phyloP scores from a whole-genome alignment of 768 basidiomycete genomes.

The Cytidiella melzeri region DNA sequence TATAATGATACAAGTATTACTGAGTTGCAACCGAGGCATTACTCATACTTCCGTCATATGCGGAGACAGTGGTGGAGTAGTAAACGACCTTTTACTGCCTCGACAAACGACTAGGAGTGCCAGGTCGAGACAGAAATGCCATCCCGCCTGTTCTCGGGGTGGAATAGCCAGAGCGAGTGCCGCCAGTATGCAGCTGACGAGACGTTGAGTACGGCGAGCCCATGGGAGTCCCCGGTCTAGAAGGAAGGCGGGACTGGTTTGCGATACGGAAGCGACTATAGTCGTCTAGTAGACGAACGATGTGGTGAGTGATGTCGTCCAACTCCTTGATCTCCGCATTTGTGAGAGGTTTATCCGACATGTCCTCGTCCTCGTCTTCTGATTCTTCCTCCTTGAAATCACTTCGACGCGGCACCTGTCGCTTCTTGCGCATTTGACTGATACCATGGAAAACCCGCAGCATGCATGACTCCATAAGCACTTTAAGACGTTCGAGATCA shows the following conservation, averaged over 20 bases:
- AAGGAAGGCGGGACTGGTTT: constrained; percentile 51
- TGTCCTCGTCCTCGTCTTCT: constrained; percentile 47
- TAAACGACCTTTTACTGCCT: constrained; percentile 5
- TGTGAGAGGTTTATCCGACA: constrained; percentile 49
- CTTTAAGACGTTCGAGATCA: constrained; percentile 77
- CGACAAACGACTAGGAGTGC: constrained; percentile 49
- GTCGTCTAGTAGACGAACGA: constrained; percentile 67
- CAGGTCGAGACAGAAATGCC: constrained; percentile 49
- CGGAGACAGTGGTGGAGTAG: no score
- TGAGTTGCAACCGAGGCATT: no score
- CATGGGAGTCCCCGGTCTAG: constrained; percentile 62
- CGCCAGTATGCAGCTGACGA: constrained; percentile 29
- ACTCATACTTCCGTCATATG: background rate
- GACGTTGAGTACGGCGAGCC: constrained; percentile 41
- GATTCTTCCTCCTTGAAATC: constrained; percentile 46
- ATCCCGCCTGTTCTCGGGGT: constrained; percentile 43
- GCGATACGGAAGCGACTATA: constrained; percentile 62
- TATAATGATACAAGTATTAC: no score
- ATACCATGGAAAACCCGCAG: constrained; percentile 89
- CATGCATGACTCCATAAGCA: constrained; percentile 76
- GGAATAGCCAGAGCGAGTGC: constrained; percentile 52
- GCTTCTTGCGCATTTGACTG: constrained; percentile 34
- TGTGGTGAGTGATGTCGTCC: constrained; percentile 64
- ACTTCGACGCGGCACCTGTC: constrained; percentile 35
- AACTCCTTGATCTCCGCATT: constrained; percentile 68